These are phyloP conservation scores for Boletus speciosus DNA, from an alignment of 768 basidiomycete species.

Conservation along the genomic window DNA sequence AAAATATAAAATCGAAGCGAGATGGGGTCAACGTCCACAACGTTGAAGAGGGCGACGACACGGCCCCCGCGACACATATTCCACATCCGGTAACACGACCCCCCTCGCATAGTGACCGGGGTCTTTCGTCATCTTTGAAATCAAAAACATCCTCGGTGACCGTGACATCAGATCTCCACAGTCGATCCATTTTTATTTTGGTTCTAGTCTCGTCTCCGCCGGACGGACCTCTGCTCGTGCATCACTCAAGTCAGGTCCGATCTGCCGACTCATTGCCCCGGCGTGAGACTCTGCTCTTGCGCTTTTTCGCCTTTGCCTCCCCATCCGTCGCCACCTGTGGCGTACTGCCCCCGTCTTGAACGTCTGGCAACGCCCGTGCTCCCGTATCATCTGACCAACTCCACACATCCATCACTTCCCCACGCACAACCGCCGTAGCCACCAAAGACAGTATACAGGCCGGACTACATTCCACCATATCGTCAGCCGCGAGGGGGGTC, in stretches of 20 bases:
- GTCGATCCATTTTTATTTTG: slow-evolving; percentile 1
- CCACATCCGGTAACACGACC: slow-evolving; percentile 12
- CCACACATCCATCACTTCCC: slow-evolving; percentile 73
- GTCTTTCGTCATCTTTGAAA: slow-evolving; percentile 1
- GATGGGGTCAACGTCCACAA: slow-evolving; percentile 7
- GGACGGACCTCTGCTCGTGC: slow-evolving; percentile 8
- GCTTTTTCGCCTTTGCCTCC: not conserved
- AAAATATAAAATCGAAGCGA: not conserved
- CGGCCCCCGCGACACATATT: slow-evolving; percentile 11
- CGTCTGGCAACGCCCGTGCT: slow-evolving; percentile 12
- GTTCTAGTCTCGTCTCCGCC: not conserved
- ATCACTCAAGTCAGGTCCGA: too few relatives aligned
- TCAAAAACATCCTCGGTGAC: slow-evolving; percentile 13
- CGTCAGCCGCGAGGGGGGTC: not conserved
- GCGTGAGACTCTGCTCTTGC: too few relatives aligned
- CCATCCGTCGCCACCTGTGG: slow-evolving; percentile 14
- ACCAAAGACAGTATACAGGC: slow-evolving; percentile 73
- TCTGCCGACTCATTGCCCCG: too few relatives aligned
- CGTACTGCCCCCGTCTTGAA: slow-evolving; percentile 15
- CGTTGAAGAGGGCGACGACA: slow-evolving; percentile 17
- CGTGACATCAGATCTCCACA: not conserved
- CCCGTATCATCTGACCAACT: slow-evolving; percentile 59
- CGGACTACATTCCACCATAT: slow-evolving; percentile 43
- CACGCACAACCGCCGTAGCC: slow-evolving; percentile 52
- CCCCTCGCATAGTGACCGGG: slow-evolving; percentile 11